phyloP scores from a whole-genome alignment of 345 rosid genomes.

The Aethionema arabicum region DNA sequence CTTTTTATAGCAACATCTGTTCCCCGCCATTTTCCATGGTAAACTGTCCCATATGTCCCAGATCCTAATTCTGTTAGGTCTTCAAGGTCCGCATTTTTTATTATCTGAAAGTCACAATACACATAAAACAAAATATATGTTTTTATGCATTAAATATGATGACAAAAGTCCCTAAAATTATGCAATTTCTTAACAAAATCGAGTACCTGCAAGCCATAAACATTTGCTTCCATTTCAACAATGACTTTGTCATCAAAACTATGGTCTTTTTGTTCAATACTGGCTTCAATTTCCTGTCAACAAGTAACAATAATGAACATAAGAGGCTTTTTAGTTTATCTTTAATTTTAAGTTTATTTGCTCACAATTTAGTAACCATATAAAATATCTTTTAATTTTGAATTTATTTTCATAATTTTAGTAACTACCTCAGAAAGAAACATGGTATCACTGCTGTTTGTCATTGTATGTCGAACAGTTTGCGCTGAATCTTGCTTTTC shows the following conservation, averaged over 20 bases:
- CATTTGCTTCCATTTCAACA: slow-evolving; percentile 71
- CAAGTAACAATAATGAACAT: slow-evolving; percentile 19
- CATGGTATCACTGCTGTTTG: slow-evolving; percentile 32
- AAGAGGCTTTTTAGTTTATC: not conserved
- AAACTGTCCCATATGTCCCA: slow-evolving; percentile 75
- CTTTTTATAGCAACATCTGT: slow-evolving; percentile 78
- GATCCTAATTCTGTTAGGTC: slow-evolving; percentile 64
- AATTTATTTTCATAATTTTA: slow-evolving; percentile 23
- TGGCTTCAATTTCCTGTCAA: slow-evolving; percentile 44
- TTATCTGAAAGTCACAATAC: slow-evolving; percentile 45
- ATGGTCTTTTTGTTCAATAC: slow-evolving; percentile 36
- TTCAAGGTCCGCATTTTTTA: slow-evolving; percentile 67
- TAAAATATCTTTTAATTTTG: not conserved
- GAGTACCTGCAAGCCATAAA: slow-evolving; percentile 66
- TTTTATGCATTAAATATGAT: not conserved
- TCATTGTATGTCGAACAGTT: slow-evolving; percentile 33
- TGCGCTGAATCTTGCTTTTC: slow-evolving; percentile 32
- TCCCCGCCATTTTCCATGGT: slow-evolving; percentile 77
- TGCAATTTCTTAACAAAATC: not conserved
- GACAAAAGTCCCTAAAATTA: slow-evolving; percentile 12
- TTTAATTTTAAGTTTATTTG: not conserved
- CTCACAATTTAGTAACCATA: slow-evolving; percentile 18
- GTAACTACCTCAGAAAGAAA: slow-evolving; percentile 34
- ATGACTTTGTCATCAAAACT: slow-evolving; percentile 46
- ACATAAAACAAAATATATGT: slow-evolving; percentile 1